Percentiles rank a stretch among this genome's conserved stretches.
These are phyloP conservation scores for Podila minutissima DNA, from an alignment of 192 early-diverging fungal species.

Conservation along the genomic window DNA sequence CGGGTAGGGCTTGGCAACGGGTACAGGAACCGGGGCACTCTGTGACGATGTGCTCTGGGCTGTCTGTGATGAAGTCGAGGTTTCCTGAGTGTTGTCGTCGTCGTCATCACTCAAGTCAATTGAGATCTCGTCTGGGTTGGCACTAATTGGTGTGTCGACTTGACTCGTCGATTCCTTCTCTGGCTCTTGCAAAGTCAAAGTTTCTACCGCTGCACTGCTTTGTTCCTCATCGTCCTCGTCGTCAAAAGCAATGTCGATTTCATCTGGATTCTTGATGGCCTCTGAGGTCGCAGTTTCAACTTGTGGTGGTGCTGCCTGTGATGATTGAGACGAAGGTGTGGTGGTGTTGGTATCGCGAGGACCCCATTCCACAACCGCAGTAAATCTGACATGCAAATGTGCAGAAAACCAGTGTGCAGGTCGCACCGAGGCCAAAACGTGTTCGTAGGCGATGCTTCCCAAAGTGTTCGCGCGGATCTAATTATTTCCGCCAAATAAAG, in stretches of 20 bases:
- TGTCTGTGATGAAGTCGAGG: not conserved
- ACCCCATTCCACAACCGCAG: slow-evolving; percentile 71
- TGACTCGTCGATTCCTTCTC: slow-evolving; percentile 19
- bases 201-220: slow-evolving; percentile 35
- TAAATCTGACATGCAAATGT: slow-evolving; percentile 93
- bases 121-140: slow-evolving; percentile 72
- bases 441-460: slow-evolving; percentile 78
- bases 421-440: slow-evolving; percentile 76
- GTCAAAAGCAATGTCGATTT: slow-evolving; percentile 36
- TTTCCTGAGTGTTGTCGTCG: slow-evolving; percentile 18
- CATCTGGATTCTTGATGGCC: slow-evolving; percentile 34
- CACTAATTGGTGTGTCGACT: not conserved
- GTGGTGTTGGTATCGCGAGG: not conserved
- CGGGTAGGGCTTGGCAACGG: slow-evolving; percentile 22
- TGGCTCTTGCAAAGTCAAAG: too few species aligned
- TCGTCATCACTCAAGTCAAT: slow-evolving; percentile 57
- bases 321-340: not conserved
- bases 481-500: not conserved
- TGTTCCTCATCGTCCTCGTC: slow-evolving; percentile 60
- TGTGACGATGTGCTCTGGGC: not conserved
- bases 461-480: slow-evolving; percentile 76
- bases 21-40: not conserved
- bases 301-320: not conserved
- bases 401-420: slow-evolving; percentile 96
- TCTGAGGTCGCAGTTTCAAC: not conserved